Base-by-base conservation (phyloP, 331 rosid species). In the Pyrus hybrid region DNA sequence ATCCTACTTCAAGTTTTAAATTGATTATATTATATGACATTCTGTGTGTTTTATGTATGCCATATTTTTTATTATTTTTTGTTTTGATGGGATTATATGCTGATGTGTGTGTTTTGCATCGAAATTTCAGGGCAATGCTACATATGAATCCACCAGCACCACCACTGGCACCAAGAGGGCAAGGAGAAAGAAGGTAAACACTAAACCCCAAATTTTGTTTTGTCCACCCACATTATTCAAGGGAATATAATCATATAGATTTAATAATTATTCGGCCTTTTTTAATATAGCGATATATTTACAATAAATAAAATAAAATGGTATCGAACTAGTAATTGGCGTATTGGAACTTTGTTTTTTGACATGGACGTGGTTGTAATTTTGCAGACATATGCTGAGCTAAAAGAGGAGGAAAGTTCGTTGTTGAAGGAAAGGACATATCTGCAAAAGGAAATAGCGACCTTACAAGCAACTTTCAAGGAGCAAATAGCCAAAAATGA, bases 311-410 rank as follows among this genome's bases (percentile, higher is more conserved):
- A 35, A 35, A 35, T 35, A 35, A 35, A 35, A 35, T 35, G 43
- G 43, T 35, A 35, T 35, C 43, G 12, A 8, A 35, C 43, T 35
- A 35, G 43, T 35, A 35, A 35, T 35, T 35, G 43, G 12, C 43
- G 43, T 35, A 35, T 0, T 35, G 56, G 56, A 18, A 51, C n/a
- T 17, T 51, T 51, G 58, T 51, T 17, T 51, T 60, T 18, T 60
- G 58, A 73, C 23, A 33, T 60, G 56, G 43, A 37, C 57, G 17
- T 60, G 68, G 41, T 71, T 71, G 53, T 32, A 73, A 54, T 77
- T 69, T 45, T 80, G 5, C 76, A 93, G 98, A 87, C 97, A 13
- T 83, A 81, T 71, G 86, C 89, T 45, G 93, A 93, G 82, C 90
- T 91, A 5, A 88, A 87, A 76, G 89, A 87, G 73, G 93, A 86